These are phyloP conservation scores for Geranomyces variabilis DNA, from an alignment of 192 early-diverging fungal species.

Conservation along the genomic window DNA sequence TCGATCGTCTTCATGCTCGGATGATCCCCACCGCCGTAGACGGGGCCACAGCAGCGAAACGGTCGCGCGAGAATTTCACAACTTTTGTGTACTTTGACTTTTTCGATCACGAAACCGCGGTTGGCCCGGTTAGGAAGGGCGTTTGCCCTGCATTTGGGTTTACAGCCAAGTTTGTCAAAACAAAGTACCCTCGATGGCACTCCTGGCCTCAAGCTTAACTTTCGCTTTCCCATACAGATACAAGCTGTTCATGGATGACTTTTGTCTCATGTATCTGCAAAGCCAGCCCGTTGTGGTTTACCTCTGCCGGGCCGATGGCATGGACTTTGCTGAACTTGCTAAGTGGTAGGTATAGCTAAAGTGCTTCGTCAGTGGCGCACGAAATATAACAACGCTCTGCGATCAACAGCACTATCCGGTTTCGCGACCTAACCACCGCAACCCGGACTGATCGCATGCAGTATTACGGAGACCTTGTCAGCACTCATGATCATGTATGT, in stretches of 20 bases:
- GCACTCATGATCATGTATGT: slow-evolving; percentile 45
- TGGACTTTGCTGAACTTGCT: slow-evolving; percentile 47
- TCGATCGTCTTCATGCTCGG: slow-evolving; percentile 30
- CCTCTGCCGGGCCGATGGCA: slow-evolving; percentile 51
- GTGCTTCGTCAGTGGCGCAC: neutral
- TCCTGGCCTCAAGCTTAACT: neutral
- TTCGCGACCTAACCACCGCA: slow-evolving; percentile 54
- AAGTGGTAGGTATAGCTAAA: slow-evolving; percentile 35
- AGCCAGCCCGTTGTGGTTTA: slow-evolving; percentile 44
- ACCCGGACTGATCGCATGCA: slow-evolving; percentile 43
- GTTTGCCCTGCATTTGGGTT: slow-evolving; percentile 43
- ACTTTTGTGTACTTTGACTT: slow-evolving; percentile 60
- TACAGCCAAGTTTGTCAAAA: neutral
- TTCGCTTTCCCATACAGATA: slow-evolving; percentile 29
- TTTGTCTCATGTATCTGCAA: slow-evolving; percentile 61
- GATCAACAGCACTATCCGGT: slow-evolving; percentile 34
- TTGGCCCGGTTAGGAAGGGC: slow-evolving; percentile 49
- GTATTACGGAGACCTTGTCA: slow-evolving; percentile 55
- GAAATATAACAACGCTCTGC: neutral
- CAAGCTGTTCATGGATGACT: slow-evolving; percentile 60
- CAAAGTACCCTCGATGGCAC: slow-evolving; percentile 10
- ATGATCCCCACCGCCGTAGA: neutral
- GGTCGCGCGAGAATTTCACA: slow-evolving; percentile 16
- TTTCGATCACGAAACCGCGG: slow-evolving; percentile 61
- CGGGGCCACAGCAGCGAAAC: slow-evolving; percentile 28